Evolutionary conservation across 2,329 filamentous ascomycete species (phyloP), one percentile per base, ranked within the genome.

Genomic region (Cordyceps cateniannulata): DNA sequence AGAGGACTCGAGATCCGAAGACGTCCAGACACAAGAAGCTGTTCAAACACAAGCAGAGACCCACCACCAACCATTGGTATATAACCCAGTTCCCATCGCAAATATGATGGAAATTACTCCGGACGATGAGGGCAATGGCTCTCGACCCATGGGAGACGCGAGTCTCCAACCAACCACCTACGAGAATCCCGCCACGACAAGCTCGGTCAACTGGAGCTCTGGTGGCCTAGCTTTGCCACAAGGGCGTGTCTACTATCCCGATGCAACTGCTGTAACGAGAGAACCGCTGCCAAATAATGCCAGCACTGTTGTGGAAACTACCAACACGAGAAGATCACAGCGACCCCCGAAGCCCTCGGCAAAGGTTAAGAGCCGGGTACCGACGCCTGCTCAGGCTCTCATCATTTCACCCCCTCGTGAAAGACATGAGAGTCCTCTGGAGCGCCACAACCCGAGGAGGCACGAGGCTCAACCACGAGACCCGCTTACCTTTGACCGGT

Each of bases 171-270:
- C 40, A 16, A 14, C 27, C 18, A n/a, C 58, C 25, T 22, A 53
- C 14, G 49, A 53, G n/a, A 20, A 52, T 12, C 29, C 8, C 4
- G n/a, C 49, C 5, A 14, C 49, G 6, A 47, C 27, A 20, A 60
- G 49, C 42, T 47, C 49, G 16, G 40, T 60, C 8, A 60, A 18
- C 9, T 60, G 58, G 58, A 60, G 9, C 18, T 38, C 58, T 1
- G 48, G 56, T 6, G 48, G 56, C 18, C 47, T 68, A 24, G 56
- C 66, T 10, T 35, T 67, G 38, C 63, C 68, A 3, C 63, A 65
- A 20, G 66, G 62, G 25, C 64, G 62, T 2, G 35, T 62, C 16
- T 68, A 66, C 22, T 68, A 65, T 22, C 60, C 47, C 7, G 55
- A 18, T 14, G 16, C 32, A 0, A 59, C 5, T 6, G 10, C 45